Evolutionary conservation across 805 yeast genomes (phyloP).

Genomic region (Candida quercuum): DNA sequence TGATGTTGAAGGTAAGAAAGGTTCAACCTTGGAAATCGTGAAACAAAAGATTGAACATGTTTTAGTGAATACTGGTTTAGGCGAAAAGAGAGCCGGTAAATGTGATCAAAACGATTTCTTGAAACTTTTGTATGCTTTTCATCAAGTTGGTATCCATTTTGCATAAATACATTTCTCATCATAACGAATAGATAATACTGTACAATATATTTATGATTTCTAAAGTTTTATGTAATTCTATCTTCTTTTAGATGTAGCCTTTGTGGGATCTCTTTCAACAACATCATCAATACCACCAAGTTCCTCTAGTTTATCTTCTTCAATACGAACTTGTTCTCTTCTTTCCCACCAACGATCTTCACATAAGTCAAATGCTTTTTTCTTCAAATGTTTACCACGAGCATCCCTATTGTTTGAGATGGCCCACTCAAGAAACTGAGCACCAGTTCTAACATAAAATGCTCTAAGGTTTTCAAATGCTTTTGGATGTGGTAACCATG

Average conservation of each 20-base stretch:
- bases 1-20: conserved; percentile 36
- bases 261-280: conserved; percentile 61
- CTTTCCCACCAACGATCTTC: conserved; percentile 99
- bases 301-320: conserved; percentile 87
- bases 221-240: conserved; percentile 17
- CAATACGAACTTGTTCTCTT: conserved; percentile 82
- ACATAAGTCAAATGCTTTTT: conserved; percentile 82
- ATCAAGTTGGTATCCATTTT: conserved; percentile 95
- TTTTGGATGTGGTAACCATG: conserved; percentile 97
- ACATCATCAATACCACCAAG: conserved; percentile 88
- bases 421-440: conserved; percentile 88
- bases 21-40: conserved; percentile 38
- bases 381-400: conserved; percentile 85
- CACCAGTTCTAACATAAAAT: conserved; percentile 83
- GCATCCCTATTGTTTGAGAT: conserved; percentile 79
- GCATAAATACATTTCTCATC: conserved; percentile 38
- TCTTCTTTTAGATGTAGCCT: conserved; percentile 54
- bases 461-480: conserved; percentile 81
- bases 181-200: background rate
- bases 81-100: conserved; percentile 87
- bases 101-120: conserved; percentile 94
- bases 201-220: background rate
- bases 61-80: conserved; percentile 69
- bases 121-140: conserved; percentile 82
- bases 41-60: conserved; percentile 71